A percentile compares a stretch with the other conserved stretches of the same genome.
Conservation (phyloP, 2,329 filamentous ascomycete genomes). For the Trichoderma asperellum region DNA sequence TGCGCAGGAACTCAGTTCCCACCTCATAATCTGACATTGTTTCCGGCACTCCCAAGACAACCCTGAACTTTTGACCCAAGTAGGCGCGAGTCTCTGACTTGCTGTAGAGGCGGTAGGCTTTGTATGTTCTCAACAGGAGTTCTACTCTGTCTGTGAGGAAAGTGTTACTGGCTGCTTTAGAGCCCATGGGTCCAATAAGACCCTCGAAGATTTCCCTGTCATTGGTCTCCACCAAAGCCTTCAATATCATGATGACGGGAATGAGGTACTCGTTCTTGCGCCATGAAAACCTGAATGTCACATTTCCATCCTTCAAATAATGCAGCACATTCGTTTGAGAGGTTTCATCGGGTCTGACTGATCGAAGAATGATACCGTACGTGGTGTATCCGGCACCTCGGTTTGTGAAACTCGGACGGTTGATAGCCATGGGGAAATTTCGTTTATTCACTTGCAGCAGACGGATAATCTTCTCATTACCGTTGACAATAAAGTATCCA, state of each 20-base stretch:
- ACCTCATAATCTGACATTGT: conserved; percentile 87
- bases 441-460: conserved; percentile 87
- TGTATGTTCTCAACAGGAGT: conserved; percentile 89
- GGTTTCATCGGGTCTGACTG: conserved; percentile 93
- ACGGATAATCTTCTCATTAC: conserved; percentile 94
- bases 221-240: conserved; percentile 93
- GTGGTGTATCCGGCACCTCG: conserved; percentile 87
- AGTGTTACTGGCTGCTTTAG: conserved; percentile 80
- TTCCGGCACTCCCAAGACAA: conserved; percentile 81
- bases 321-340: conserved; percentile 97
- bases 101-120: conserved; percentile 82
- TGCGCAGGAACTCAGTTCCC: conserved; percentile 87
- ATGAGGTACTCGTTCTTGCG: conserved; percentile 96
- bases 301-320: conserved; percentile 92
- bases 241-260: conserved; percentile 94
- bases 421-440: conserved; percentile 95
- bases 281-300: conserved; percentile 98
- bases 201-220: conserved; percentile 95
- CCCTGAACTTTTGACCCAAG: conserved; percentile 87
- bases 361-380: conserved; percentile 88
- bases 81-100: conserved; percentile 82
- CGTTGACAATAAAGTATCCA: conserved; percentile 97
- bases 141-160: conserved; percentile 96
- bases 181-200: conserved; percentile 77
- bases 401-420: conserved; percentile 85